Percentiles rank a stretch among this genome's conserved stretches.
phyloP scores from a whole-genome alignment of 164 flowering plant species.

The Tetracentron sinense region DNA sequence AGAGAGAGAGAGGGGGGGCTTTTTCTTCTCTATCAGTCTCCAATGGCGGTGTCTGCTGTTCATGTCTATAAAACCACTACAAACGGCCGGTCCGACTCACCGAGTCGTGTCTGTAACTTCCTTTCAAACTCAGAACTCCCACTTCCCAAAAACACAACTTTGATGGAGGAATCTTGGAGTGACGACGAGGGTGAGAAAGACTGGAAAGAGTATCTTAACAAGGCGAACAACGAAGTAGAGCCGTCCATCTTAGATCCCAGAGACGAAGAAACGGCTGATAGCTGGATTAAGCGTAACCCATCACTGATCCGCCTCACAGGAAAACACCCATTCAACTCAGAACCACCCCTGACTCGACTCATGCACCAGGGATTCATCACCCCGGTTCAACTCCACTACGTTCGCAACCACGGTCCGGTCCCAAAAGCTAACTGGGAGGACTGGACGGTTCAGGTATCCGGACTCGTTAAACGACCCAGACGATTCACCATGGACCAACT shows the following conservation, averaged over 20 bases:
- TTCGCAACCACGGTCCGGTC: no score
- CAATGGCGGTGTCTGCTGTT: constrained; percentile 64
- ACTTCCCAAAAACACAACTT: constrained; percentile 6
- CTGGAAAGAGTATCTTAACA: constrained; percentile 17
- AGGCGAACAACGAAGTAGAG: constrained; percentile 43
- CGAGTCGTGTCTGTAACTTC: no score
- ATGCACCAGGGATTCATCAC: no score
- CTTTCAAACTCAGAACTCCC: constrained; percentile 2
- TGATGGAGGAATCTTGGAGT: constrained; percentile 2
- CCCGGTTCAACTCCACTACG: no score
- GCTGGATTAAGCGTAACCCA: no score
- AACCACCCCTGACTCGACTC: constrained; percentile 65
- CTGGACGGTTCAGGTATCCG: constrained; percentile 81
- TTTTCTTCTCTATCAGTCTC: not conserved
- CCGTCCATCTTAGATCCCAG: constrained; percentile 49
- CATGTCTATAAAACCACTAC: constrained; percentile 26
- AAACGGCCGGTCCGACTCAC: no score
- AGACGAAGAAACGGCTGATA: constrained; percentile 79
- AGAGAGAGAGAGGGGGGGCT: not conserved
- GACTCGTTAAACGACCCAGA: no score
- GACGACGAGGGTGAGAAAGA: constrained; percentile 33
- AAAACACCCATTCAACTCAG: no score
- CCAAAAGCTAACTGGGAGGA: constrained; percentile 64
- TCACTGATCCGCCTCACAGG: no score
- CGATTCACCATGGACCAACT: no score